Base-by-base conservation (phyloP, 768 basidiomycete species). In the Pleurotus djamor region DNA sequence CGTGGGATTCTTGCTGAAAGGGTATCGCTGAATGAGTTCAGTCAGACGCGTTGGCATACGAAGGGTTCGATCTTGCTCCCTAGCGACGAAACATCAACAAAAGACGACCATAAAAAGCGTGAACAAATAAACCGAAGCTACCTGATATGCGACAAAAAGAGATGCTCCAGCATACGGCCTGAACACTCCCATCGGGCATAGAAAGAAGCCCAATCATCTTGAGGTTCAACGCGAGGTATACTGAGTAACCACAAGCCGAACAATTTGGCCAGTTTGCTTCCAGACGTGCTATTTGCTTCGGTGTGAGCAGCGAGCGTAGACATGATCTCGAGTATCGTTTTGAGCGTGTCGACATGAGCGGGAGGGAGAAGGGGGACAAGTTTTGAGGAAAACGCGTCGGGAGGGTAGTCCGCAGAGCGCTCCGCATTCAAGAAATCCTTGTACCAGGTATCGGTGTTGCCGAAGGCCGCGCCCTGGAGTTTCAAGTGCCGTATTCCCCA, bases 401-500 rank as follows among this genome's bases (percentile, higher is more conserved):
- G 72, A 38, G 87, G 87, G 64, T 87, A 92, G n/a, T 79, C 76
- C 1, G 79, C 75, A 1, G 75, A 68, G 17, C 79, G 83, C 66
- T 93, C 91, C 0, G 82, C 76, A 33, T 80, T 76, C 57, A 80
- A 76, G 70, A 92, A 93, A 1, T 76, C 66, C 38, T 71, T 74
- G 70, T 92, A 93, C 92, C 92, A 93, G 3, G 71, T 72, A 4
- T 83, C 82, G 48, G 81, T 76, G 47, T 79, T 83, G 33, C 88
- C 89, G 62, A 92, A 90, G 13, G 74, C 76, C 17, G 73, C 71
- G 4, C 81, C 79, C 33, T 88, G 83, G 4, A 92, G 74, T 33
- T 83, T 76, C 47, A 92, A 76, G 67, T 93, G 91, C 34, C 91
- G 85, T 33, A 93, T 70, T 37, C 82, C 89, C 92, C 92, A 93